Base-by-base conservation (phyloP, 2,329 filamentous ascomycete species). In the Aspergillus ustus region DNA sequence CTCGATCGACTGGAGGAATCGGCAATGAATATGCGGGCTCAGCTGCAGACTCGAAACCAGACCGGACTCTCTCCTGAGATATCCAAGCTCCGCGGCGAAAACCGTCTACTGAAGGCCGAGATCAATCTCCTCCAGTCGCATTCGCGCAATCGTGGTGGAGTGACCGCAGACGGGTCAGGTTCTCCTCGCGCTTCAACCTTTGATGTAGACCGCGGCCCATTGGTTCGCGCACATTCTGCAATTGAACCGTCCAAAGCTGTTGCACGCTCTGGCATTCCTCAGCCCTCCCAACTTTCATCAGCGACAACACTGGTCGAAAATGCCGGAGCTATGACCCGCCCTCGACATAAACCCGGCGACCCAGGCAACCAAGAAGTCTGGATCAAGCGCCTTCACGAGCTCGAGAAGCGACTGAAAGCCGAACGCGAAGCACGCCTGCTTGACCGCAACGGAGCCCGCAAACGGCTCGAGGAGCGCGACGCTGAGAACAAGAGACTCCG, bases 331-430 rank as follows among this genome's bases (percentile, higher is more conserved):
- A 65, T 75, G 60, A 61, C 69, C 31, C 72, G 70, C 56, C 64
- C 69, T 49, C 66, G 67, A 22, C 62, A 66, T 4, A 60, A 60
- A 20, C 56, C 63, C 34, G 70, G 64, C 65, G 73, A 78, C n/a
- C 66, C 66, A 9, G 70, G 82, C 44, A 90, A 94, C 68, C 89
- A 91, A 43, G 72, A 75, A 66, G 87, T 90, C 67, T 97, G 92
- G 92, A 88, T 96, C 66, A 86, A 96, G 65, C 83, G 95, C 7
- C 82, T 98, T 37, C 88, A 92, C 60, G 93, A 98, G 73, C 81
- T 98, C 68, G 95, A 99, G 81, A 85, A 89, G 67, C 87, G 96
- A 69, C 82, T 99, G 19, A 96, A 97, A 76, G 89, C 91, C 50
- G 95, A 99, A 79, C 83, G 95, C 15, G 95, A 98, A 77, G 93